These are phyloP conservation scores for Rubroshorea leprosula DNA, from an alignment of 345 rosid genomes.

Conservation along the genomic window DNA sequence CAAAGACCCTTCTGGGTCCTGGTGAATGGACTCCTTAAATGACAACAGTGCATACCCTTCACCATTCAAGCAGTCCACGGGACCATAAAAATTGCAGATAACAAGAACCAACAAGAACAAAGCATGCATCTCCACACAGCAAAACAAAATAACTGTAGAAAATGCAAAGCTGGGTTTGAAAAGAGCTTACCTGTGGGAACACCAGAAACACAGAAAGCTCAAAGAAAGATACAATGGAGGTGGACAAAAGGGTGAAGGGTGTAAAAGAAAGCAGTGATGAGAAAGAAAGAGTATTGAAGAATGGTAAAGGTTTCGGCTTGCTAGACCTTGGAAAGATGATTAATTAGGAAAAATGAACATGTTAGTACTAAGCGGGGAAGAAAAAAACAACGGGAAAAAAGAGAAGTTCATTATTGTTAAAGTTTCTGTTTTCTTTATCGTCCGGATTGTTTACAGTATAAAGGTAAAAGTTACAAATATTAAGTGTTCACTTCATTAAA, in stretches of 20 bases:
- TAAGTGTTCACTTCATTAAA: too few relatives aligned
- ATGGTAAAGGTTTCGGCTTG: constrained; percentile 23
- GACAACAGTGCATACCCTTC: constrained; percentile 80
- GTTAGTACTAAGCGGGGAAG: constrained; percentile 7
- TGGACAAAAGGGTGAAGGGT: background rate
- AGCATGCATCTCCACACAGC: constrained; percentile 25
- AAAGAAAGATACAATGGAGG: background rate
- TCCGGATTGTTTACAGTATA: too few relatives aligned
- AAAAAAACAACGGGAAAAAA: constrained; percentile 22
- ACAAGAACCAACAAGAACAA: constrained; percentile 26
- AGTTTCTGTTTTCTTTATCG: too few relatives aligned
- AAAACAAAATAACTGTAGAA: background rate
- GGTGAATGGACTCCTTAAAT: constrained; percentile 52
- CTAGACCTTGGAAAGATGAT: constrained; percentile 16
- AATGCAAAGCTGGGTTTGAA: constrained; percentile 10
- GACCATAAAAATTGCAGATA: constrained; percentile 28
- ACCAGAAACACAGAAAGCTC: constrained; percentile 21
- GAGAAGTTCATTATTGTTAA: too few relatives aligned
- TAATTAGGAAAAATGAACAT: constrained; percentile 11
- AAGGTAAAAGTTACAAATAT: too few relatives aligned
- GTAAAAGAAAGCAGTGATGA: constrained; percentile 1
- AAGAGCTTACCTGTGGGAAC: constrained; percentile 24
- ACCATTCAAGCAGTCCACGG: constrained; percentile 34
- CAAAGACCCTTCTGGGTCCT: constrained; percentile 77
- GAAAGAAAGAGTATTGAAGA: constrained; percentile 20